Base-by-base conservation (phyloP, 371 early-diverging fungal species). In the Capillidium heterosporum region DNA sequence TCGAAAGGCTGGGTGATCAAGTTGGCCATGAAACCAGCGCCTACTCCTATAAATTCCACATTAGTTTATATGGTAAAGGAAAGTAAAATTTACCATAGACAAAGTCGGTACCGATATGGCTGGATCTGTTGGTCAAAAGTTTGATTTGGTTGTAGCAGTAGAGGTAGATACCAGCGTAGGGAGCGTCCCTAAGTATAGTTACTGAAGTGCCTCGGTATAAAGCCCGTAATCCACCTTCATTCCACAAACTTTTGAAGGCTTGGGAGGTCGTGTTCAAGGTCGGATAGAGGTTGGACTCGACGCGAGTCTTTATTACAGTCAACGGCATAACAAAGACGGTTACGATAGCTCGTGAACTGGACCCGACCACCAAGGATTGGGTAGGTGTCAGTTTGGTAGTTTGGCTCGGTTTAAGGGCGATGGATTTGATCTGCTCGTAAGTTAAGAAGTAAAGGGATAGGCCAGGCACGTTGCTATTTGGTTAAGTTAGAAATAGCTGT, bases 281-380 rank as follows among this genome's bases (percentile, higher is more conserved):
- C 23, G 54, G 27, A 59, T 53, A 55, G 4, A 28, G 52, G 21
- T 32, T 23, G 32, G 26, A 17, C 44, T 57, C 42, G 7, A 48
- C 47, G 51, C 91, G 75, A 32, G 90, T 85, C 72, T 96, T 96
- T 58, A 94, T 74, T 32, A 95, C 87, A 2, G 94, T 85, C 2
- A 90, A 74, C 0, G 96, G 96, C 95, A 94, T 96, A 76, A 93
- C 76, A 0, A 91, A 61, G 52, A 90, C 80, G 0, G 94, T 95
- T 10, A 86, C 86, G 3, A 79, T 59, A 10, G 84, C 88, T 51
- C 95, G 72, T n/a, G 95, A 84, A 19, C 76, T 65, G 1, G 80
- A 82, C 15, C 95, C 95, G 0, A 82, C 76, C 1, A 85, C 46
- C 59, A 91, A 61, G 59, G 88, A 89, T 57, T 85, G 81, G 58